Percentiles rank a stretch among this genome's conserved stretches.
phyloP scores from a whole-genome alignment of 345 rosid species.

The Pelargonium nanum region DNA sequence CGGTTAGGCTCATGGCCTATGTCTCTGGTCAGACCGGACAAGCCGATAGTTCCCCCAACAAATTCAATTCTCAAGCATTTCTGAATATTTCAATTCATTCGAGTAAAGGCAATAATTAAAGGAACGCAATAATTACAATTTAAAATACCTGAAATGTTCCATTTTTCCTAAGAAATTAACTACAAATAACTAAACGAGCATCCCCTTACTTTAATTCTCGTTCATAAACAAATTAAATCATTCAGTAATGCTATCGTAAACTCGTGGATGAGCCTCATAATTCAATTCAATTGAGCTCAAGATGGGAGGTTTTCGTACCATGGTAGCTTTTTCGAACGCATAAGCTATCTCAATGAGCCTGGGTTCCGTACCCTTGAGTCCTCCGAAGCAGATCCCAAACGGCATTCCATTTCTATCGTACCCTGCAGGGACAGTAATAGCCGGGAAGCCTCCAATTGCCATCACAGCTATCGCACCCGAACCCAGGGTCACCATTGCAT shows the following conservation, averaged over 20 bases:
- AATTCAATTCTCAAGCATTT: too few relatives aligned
- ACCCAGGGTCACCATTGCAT: conserved; percentile 18
- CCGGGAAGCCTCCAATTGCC: conserved; percentile 25
- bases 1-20: too few relatives aligned
- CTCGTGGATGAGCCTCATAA: neutral
- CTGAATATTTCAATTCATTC: too few relatives aligned
- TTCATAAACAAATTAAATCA: too few relatives aligned
- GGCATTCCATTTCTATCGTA: conserved; percentile 16
- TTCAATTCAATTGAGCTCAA: conserved; percentile 5
- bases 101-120: too few relatives aligned
- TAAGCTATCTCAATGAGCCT: conserved; percentile 37
- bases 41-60: too few relatives aligned
- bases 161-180: too few relatives aligned
- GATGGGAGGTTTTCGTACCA: conserved; percentile 21
- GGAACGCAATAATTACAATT: too few relatives aligned
- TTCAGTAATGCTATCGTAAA: neutral
- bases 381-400: conserved; percentile 30
- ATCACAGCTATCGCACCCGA: conserved; percentile 3
- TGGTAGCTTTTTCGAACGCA: conserved; percentile 24
- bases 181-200: too few relatives aligned
- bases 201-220: neutral
- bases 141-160: too few relatives aligned
- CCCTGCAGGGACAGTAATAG: conserved; percentile 20
- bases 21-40: too few relatives aligned
- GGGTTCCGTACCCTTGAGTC: conserved; percentile 27